Evolutionary conservation across 2,329 filamentous ascomycete species (phyloP).

Genomic region (Penicillium sp.): DNA sequence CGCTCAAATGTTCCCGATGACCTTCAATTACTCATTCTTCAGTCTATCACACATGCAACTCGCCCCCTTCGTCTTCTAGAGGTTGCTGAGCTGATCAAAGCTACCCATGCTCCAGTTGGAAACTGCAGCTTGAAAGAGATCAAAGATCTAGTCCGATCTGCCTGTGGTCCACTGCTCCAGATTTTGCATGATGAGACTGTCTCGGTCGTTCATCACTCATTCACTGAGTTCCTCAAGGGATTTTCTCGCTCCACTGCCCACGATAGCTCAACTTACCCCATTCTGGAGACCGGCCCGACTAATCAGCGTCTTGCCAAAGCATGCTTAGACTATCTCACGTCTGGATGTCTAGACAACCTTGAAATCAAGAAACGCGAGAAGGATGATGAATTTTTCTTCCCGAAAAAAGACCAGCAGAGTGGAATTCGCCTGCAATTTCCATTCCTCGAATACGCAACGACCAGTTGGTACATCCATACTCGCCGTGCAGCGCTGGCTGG

Average conservation of each 20-base stretch:
- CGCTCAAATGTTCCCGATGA: constrained; percentile 41
- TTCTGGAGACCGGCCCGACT: constrained; percentile 19
- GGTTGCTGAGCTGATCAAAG: constrained; percentile 40
- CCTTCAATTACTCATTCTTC: constrained; percentile 49
- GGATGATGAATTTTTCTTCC: background rate
- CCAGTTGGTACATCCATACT: constrained; percentile 24
- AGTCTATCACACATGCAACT: constrained; percentile 52
- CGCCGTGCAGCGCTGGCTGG: constrained; percentile 11
- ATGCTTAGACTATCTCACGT: constrained; percentile 13
- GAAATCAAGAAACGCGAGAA: background rate
- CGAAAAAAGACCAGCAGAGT: background rate
- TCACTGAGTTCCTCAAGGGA: constrained; percentile 55
- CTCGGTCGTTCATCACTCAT: constrained; percentile 56
- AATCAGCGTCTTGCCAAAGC: constrained; percentile 18
- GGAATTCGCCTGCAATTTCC: constrained; percentile 19
- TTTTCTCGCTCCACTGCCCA: background rate
- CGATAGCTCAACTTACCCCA: constrained; percentile 13
- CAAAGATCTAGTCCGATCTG: constrained; percentile 45
- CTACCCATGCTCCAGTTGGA: constrained; percentile 16
- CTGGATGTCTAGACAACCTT: background rate
- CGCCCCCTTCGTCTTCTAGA: constrained; percentile 54
- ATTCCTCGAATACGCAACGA: constrained; percentile 27
- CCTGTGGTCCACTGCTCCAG: constrained; percentile 53
- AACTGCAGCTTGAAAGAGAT: constrained; percentile 22
- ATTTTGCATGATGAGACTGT: constrained; percentile 54